phyloP scores from a whole-genome alignment of 2,329 filamentous ascomycete species.

The Colletotrichum musicola region DNA sequence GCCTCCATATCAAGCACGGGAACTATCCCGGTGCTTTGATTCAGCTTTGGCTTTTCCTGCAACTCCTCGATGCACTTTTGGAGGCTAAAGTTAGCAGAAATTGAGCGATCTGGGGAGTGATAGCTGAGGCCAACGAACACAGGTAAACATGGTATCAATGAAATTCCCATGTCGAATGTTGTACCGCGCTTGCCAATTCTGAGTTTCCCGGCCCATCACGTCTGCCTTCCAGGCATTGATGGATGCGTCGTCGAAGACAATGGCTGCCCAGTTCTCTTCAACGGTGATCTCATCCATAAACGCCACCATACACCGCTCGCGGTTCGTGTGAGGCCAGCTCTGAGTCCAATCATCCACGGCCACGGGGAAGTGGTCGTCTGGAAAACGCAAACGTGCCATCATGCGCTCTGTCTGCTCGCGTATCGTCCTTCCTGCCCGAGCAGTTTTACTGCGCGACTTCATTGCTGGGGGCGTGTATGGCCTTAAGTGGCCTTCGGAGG shows the following conservation, averaged over 20 bases:
- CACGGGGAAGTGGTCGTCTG: neutral
- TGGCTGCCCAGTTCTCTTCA: neutral
- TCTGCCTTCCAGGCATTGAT: neutral
- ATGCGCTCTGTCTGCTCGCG: too few relatives aligned
- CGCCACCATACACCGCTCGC: slow-evolving; percentile 12
- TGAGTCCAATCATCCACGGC: neutral
- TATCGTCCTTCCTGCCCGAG: too few relatives aligned
- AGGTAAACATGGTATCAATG: slow-evolving; percentile 2
- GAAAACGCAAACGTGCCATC: neutral
- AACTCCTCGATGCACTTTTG: slow-evolving; percentile 7
- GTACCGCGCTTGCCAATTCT: neutral
- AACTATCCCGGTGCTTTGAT: slow-evolving; percentile 7
- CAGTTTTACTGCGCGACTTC: too few relatives aligned
- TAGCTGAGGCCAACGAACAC: neutral
- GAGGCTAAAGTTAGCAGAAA: neutral
- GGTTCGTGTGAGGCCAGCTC: slow-evolving; percentile 9
- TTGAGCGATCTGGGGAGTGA: neutral
- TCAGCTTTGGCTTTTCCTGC: neutral
- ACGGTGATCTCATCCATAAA: slow-evolving; percentile 14
- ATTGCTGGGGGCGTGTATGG: too few relatives aligned
- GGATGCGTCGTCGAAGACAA: neutral
- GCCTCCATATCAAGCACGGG: neutral
- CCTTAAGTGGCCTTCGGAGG: too few relatives aligned
- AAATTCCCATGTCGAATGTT: slow-evolving; percentile 4
- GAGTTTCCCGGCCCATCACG: neutral